Conservation (phyloP, 106 monocot species). For the Allium fistulosum region DNA sequence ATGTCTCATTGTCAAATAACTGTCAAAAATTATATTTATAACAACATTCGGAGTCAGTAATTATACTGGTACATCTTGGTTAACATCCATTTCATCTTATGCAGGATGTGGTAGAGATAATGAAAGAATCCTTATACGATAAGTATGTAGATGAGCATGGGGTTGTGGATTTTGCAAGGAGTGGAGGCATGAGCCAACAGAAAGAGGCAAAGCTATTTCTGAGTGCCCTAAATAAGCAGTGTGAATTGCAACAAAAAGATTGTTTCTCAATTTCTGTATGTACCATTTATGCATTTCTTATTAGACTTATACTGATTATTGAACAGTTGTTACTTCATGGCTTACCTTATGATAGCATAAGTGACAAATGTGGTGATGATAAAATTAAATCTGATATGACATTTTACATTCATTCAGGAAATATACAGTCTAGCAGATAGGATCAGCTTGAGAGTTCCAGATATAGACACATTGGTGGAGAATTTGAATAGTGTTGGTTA, state of each 20-base stretch:
- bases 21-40: not conserved
- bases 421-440: slow-evolving; percentile 78
- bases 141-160: slow-evolving; percentile 97
- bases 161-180: slow-evolving; percentile 76
- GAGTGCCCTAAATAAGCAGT: slow-evolving; percentile 82
- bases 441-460: slow-evolving; percentile 78
- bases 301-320: not conserved
- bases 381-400: too few relatives aligned
- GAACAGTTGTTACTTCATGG: too few relatives aligned
- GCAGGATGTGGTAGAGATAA: slow-evolving; percentile 96
- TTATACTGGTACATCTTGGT: not conserved
- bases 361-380: too few relatives aligned
- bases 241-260: slow-evolving; percentile 71
- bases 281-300: not conserved
- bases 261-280: slow-evolving; percentile 84
- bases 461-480: slow-evolving; percentile 76
- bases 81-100: slow-evolving; percentile 8
- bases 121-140: slow-evolving; percentile 96
- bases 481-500: slow-evolving; percentile 89
- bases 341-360: too few relatives aligned
- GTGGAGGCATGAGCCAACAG: slow-evolving; percentile 94
- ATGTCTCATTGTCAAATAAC: not conserved
- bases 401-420: slow-evolving; percentile 34
- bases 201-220: slow-evolving; percentile 89
- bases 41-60: too few relatives aligned